phyloP scores from a whole-genome alignment of 2,329 filamentous ascomycete genomes.

The Apiospora sp. region DNA sequence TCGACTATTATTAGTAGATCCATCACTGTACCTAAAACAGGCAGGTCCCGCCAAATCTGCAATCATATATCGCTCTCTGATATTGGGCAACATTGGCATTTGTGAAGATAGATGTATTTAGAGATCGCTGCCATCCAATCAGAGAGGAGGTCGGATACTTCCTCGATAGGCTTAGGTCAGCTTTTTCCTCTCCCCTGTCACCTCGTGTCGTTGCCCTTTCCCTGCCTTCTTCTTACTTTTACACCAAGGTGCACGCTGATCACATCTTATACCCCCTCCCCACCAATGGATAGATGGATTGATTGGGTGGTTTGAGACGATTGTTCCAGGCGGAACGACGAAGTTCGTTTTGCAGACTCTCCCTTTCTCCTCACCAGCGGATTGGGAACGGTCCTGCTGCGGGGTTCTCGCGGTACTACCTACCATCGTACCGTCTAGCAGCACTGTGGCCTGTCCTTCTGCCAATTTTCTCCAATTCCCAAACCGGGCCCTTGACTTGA shows the following conservation, averaged over 20 bases:
- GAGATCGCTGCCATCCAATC: neutral
- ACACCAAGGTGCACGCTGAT: conserved; percentile 1
- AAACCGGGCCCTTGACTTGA: neutral
- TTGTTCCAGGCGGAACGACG: conserved; percentile 10
- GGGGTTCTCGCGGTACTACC: neutral
- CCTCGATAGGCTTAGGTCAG: neutral
- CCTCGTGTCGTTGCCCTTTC: neutral
- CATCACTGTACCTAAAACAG: conserved; percentile 4
- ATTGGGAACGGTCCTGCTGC: conserved; percentile 2
- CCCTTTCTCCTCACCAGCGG: neutral
- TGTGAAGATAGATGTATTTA: neutral
- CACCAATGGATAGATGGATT: neutral
- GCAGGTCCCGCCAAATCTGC: neutral
- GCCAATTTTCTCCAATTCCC: neutral
- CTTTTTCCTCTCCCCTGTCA: neutral
- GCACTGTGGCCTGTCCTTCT: neutral
- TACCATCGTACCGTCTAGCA: neutral
- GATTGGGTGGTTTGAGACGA: neutral
- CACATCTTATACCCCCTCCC: neutral
- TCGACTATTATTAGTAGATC: neutral
- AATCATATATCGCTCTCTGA: neutral
- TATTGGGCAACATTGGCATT: neutral
- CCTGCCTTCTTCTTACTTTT: neutral
- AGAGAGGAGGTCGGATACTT: neutral
- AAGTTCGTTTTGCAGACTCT: conserved; percentile 3